Evolutionary conservation across 2,329 filamentous ascomycete genomes (phyloP).

Genomic region (Calonectria hongkongensis): DNA sequence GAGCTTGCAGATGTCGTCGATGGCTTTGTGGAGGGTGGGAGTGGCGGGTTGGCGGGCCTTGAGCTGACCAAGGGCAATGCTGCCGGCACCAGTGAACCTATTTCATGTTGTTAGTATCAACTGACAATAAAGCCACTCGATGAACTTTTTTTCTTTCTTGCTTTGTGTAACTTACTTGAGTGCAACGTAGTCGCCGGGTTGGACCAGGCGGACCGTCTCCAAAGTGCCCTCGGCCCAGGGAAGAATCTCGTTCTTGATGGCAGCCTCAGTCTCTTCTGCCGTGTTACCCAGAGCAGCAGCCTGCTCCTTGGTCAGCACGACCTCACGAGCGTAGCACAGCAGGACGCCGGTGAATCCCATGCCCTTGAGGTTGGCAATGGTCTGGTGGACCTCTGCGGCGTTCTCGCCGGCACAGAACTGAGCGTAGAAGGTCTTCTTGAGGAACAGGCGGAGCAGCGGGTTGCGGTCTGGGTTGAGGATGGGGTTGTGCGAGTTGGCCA

Average conservation of each 20-base stretch:
- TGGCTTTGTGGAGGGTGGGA: constrained; percentile 78
- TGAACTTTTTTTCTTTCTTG: not conserved
- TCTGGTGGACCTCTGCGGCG: constrained; percentile 78
- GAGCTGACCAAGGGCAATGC: constrained; percentile 80
- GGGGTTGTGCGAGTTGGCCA: constrained; percentile 81
- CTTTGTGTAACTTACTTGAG: constrained; percentile 69
- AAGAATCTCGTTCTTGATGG: constrained; percentile 76
- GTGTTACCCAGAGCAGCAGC: constrained; percentile 66
- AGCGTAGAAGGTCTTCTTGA: constrained; percentile 90
- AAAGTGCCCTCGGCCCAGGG: constrained; percentile 85
- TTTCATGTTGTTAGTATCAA: constrained; percentile 9
- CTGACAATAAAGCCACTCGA: not conserved
- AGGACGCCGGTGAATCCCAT: constrained; percentile 91
- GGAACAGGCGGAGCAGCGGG: constrained; percentile 78
- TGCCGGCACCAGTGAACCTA: constrained; percentile 88
- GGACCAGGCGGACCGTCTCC: constrained; percentile 82
- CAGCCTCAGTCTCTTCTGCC: constrained; percentile 68
- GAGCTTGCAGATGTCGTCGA: constrained; percentile 84
- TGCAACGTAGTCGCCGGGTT: constrained; percentile 77
- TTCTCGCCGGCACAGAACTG: constrained; percentile 94
- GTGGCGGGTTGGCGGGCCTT: constrained; percentile 78
- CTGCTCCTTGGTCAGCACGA: constrained; percentile 79
- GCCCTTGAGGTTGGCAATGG: constrained; percentile 78
- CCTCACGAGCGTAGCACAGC: constrained; percentile 88
- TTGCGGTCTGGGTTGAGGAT: constrained; percentile 86